phyloP scores from a whole-genome alignment of 305 asterid genomes.

The Petunia hybrid region DNA sequence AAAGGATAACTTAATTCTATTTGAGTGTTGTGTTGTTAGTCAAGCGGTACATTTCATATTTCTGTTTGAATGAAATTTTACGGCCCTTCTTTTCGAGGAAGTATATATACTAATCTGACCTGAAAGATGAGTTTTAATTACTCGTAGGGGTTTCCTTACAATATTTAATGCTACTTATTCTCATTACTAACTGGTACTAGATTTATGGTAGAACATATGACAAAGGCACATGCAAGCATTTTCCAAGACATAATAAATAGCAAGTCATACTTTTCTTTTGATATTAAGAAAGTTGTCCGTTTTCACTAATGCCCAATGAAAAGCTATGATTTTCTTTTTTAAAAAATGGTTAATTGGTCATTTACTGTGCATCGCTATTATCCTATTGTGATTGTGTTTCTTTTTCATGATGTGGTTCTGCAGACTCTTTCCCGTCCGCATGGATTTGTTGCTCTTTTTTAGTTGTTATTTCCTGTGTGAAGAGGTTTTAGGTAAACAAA shows the following conservation, averaged over 20 bases:
- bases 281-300: neutral
- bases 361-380: neutral
- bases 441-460: slow-evolving; percentile 25
- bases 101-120: slow-evolving; percentile 9
- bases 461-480: slow-evolving; percentile 20
- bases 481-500: slow-evolving; percentile 19
- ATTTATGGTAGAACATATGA: slow-evolving; percentile 14
- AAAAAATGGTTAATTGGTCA: neutral
- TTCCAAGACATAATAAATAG: slow-evolving; percentile 14
- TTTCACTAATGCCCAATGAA: neutral
- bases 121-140: slow-evolving; percentile 12
- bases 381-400: neutral
- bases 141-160: neutral
- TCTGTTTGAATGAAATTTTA: neutral
- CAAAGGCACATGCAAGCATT: neutral
- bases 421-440: neutral
- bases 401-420: neutral
- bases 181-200: slow-evolving; percentile 24
- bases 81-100: neutral
- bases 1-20: neutral
- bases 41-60: neutral
- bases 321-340: neutral
- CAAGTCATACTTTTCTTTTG: slow-evolving; percentile 14
- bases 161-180: neutral
- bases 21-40: slow-evolving; percentile 11